Conservation (phyloP, 495 filamentous ascomycete genomes). For the Neurospora discreta region DNA sequence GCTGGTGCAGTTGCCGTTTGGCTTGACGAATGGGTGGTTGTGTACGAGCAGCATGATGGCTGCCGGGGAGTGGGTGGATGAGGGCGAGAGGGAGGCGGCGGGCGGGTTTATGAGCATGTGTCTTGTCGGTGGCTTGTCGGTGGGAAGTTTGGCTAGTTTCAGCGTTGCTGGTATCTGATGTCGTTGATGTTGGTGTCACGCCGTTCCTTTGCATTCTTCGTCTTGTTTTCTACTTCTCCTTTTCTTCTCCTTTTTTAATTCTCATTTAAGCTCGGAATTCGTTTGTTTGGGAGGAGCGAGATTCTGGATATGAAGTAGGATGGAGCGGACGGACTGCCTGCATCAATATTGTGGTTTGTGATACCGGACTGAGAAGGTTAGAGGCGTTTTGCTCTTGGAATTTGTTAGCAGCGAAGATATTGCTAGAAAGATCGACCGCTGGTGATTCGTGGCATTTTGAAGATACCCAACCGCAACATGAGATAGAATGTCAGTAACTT, state of each 20-base stretch:
- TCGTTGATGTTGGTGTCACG: not conserved
- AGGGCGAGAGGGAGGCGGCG: slow-evolving; percentile 72
- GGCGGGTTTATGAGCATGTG: slow-evolving; percentile 91
- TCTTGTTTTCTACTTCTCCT: too few species aligned
- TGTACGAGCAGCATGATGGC: slow-evolving; percentile 86
- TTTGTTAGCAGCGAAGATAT: not conserved
- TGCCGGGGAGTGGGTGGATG: slow-evolving; percentile 63
- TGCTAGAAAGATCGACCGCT: not conserved
- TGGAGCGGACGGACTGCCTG: not conserved
- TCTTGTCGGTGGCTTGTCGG: slow-evolving; percentile 70
- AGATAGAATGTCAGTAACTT: not conserved
- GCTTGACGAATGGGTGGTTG: slow-evolving; percentile 75
- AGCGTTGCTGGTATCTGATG: slow-evolving; percentile 41
- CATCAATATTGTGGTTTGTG: not conserved
- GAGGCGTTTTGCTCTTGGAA: not conserved
- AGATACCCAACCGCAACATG: not conserved
- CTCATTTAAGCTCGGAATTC: not conserved
- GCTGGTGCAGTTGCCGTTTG: slow-evolving; percentile 74
- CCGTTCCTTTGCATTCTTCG: too few species aligned
- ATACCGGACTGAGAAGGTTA: not conserved
- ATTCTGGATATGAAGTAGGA: not conserved
- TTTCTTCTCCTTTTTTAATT: not conserved
- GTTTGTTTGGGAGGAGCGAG: too few species aligned
- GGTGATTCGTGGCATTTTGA: not conserved
- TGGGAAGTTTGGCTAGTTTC: slow-evolving; percentile 86